Percentiles rank a stretch among this genome's conserved stretches.
Evolutionary conservation across 164 flowering plant species (phyloP).

Genomic region (Brasenia schreberi): DNA sequence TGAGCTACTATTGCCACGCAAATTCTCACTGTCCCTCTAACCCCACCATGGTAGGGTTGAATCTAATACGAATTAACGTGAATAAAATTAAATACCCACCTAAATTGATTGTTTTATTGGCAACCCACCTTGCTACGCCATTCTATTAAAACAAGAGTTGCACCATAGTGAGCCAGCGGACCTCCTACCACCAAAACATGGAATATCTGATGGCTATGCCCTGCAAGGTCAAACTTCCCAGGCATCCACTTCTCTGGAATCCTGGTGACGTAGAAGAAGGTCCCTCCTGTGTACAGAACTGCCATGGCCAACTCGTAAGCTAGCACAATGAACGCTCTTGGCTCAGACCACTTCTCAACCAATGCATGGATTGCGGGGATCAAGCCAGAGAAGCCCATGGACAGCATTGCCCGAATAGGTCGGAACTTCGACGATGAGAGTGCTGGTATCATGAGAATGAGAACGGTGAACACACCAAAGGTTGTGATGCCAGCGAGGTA

Average conservation of each 20-base stretch:
- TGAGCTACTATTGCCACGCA: no score
- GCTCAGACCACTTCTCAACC: conserved; percentile 41
- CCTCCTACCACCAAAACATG: conserved; percentile 81
- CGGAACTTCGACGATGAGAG: conserved; percentile 56
- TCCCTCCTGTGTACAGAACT: conserved; percentile 49
- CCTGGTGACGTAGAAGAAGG: conserved; percentile 52
- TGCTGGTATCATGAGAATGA: conserved; percentile 63
- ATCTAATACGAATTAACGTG: no score
- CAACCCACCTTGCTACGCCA: conserved; percentile 18
- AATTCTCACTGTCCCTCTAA: no score
- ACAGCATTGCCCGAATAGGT: conserved; percentile 52
- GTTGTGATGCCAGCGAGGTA: conserved; percentile 61
- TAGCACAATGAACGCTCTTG: conserved; percentile 32
- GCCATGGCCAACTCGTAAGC: conserved; percentile 73
- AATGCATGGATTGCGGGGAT: conserved; percentile 74
- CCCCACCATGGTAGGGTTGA: no score
- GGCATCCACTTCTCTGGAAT: conserved; percentile 91
- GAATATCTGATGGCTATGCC: conserved; percentile 97
- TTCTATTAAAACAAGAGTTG: conserved; percentile 50
- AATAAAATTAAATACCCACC: no score
- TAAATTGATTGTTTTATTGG: no score
- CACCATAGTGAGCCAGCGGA: conserved; percentile 69
- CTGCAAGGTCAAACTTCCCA: conserved; percentile 79
- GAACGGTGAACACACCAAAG: conserved; percentile 40
- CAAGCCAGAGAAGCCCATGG: conserved; percentile 90